Conservation (phyloP, 345 rosid species). For the Draba incana region DNA sequence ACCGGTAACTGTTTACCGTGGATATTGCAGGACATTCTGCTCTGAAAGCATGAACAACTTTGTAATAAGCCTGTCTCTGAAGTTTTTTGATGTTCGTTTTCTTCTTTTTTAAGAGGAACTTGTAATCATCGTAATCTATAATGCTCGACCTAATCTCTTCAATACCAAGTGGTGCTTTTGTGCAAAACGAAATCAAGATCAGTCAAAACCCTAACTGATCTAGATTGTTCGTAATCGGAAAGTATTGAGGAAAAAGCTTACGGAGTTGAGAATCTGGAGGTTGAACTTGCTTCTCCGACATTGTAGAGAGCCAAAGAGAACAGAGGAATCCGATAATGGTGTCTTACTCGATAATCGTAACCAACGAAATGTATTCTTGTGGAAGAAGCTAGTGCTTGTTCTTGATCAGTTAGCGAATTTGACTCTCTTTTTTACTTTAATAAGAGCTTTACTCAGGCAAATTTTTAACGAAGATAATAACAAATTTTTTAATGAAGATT, state of each 20-base stretch:
- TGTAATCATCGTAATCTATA: background rate
- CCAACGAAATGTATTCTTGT: too few relatives aligned
- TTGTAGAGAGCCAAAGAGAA: background rate
- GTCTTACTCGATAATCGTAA: too few relatives aligned
- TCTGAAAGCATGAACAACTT: slow-evolving; percentile 15
- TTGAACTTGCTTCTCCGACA: slow-evolving; percentile 17
- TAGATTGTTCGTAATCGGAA: background rate
- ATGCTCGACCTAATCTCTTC: too few relatives aligned
- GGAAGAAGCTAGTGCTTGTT: too few relatives aligned
- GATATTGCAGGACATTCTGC: slow-evolving; percentile 23
- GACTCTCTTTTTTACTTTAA: too few relatives aligned
- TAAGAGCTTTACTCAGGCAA: too few relatives aligned
- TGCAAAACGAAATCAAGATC: background rate
- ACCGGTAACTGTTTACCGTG: slow-evolving; percentile 5
- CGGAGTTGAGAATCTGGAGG: background rate
- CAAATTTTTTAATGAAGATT: too few relatives aligned
- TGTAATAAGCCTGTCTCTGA: background rate
- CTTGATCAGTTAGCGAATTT: too few relatives aligned
- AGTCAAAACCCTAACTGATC: background rate
- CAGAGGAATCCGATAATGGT: too few relatives aligned
- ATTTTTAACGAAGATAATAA: too few relatives aligned
- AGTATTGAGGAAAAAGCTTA: background rate
- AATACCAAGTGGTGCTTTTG: background rate
- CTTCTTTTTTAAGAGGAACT: background rate
- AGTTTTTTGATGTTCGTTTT: background rate